Conservation (phyloP, 768 basidiomycete genomes). For the Antrodiella citrinella region DNA sequence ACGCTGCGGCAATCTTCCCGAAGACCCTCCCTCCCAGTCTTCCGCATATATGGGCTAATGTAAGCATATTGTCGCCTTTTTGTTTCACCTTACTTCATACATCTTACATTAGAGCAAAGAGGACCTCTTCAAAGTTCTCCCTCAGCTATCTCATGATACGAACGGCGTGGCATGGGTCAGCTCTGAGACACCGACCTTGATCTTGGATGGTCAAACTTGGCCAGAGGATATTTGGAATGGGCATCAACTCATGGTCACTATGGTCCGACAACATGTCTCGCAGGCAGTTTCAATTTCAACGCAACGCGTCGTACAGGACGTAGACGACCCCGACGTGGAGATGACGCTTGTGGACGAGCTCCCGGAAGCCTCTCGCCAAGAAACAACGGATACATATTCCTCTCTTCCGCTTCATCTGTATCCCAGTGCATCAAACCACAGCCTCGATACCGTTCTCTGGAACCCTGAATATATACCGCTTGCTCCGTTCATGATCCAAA, state of each 20-base stretch:
- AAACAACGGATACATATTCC: too few relatives aligned
- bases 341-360: too few relatives aligned
- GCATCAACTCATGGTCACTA: background rate
- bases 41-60: conserved; percentile 12
- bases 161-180: conserved; percentile 10
- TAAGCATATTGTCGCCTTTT: background rate
- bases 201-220: conserved; percentile 12
- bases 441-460: too few relatives aligned
- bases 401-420: too few relatives aligned
- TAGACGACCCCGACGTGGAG: too few relatives aligned
- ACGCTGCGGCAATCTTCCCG: too few relatives aligned
- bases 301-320: too few relatives aligned
- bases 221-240: conserved; percentile 10
- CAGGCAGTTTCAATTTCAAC: background rate
- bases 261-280: background rate
- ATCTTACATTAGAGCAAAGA: conserved; percentile 10
- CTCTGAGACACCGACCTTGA: conserved; percentile 12
- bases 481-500: too few relatives aligned
- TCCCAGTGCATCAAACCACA: too few relatives aligned
- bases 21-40: background rate
- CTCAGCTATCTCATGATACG: conserved; percentile 7
- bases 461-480: too few relatives aligned
- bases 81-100: background rate
- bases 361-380: too few relatives aligned
- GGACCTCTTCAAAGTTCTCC: conserved; percentile 13